phyloP scores from a whole-genome alignment of 202 grass and related monocot species.

The Schoenoplectus tabernaemontani region DNA sequence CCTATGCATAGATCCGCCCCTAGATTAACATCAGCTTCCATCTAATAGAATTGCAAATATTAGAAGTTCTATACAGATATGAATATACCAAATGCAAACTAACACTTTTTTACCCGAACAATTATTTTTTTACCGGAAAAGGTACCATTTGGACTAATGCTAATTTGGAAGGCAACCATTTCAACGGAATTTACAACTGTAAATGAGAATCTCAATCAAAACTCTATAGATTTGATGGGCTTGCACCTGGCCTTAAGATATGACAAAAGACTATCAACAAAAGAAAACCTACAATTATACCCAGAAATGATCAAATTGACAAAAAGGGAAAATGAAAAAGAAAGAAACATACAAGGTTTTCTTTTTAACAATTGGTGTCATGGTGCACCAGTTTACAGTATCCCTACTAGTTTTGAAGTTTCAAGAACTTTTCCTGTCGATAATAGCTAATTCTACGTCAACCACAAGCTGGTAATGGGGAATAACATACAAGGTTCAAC shows the following conservation, averaged over 20 bases:
- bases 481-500: not conserved
- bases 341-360: no score
- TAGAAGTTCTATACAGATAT: not conserved
- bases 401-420: not conserved
- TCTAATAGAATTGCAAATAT: not conserved
- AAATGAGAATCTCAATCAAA: conserved; percentile 78
- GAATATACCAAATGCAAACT: not conserved
- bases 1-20: no score
- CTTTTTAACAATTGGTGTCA: not conserved
- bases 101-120: not conserved
- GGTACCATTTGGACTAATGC: not conserved
- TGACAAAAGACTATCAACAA: not conserved
- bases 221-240: conserved; percentile 62
- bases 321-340: not conserved
- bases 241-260: conserved; percentile 55
- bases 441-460: not conserved
- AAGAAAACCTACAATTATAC: not conserved
- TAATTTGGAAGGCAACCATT: not conserved
- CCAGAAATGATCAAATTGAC: not conserved
- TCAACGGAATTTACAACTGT: conserved; percentile 30
- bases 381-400: not conserved
- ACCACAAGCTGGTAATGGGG: not conserved
- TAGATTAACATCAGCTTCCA: not conserved
- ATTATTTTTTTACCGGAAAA: not conserved
- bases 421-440: not conserved